Evolutionary conservation across 2,329 filamentous ascomycete genomes (phyloP).

Genomic region (Lasiodiplodia sp.): DNA sequence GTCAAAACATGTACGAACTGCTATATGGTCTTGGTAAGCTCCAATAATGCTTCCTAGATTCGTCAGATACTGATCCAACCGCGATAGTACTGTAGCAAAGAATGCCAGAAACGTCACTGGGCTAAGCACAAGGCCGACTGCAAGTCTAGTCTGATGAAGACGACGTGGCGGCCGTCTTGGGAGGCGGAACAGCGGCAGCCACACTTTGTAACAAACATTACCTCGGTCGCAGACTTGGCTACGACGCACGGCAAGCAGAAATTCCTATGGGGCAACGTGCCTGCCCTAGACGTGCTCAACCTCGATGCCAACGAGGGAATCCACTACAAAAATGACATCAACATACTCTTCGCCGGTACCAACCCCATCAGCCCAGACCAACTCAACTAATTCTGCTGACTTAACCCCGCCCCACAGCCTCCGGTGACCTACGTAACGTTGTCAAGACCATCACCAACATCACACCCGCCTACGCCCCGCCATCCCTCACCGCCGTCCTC

Average conservation of each 20-base stretch:
- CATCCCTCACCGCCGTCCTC: slow-evolving; percentile 39
- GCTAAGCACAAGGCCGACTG: slow-evolving; percentile 41
- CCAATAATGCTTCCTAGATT: not conserved
- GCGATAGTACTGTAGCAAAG: slow-evolving; percentile 45
- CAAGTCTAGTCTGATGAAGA: slow-evolving; percentile 38
- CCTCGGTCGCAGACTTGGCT: too few species aligned
- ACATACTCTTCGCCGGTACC: slow-evolving; percentile 46
- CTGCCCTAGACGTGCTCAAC: slow-evolving; percentile 51
- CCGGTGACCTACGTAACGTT: slow-evolving; percentile 55
- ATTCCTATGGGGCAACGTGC: slow-evolving; percentile 53
- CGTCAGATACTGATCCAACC: not conserved
- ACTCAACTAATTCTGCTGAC: too few species aligned
- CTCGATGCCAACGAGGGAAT: slow-evolving; percentile 39
- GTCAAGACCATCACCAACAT: slow-evolving; percentile 50
- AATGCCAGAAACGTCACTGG: slow-evolving; percentile 45
- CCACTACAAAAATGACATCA: slow-evolving; percentile 34
- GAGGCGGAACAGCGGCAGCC: slow-evolving; percentile 34
- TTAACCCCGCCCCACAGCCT: slow-evolving; percentile 43
- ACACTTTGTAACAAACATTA: too few species aligned
- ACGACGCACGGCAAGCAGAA: slow-evolving; percentile 35
- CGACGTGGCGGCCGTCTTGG: slow-evolving; percentile 43
- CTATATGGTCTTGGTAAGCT: slow-evolving; percentile 1
- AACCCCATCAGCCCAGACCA: too few species aligned
- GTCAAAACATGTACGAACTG: not conserved
- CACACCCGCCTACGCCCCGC: slow-evolving; percentile 37